These are phyloP conservation scores for Candida koratica DNA, from an alignment of 805 yeast genomes.

Conservation along the genomic window DNA sequence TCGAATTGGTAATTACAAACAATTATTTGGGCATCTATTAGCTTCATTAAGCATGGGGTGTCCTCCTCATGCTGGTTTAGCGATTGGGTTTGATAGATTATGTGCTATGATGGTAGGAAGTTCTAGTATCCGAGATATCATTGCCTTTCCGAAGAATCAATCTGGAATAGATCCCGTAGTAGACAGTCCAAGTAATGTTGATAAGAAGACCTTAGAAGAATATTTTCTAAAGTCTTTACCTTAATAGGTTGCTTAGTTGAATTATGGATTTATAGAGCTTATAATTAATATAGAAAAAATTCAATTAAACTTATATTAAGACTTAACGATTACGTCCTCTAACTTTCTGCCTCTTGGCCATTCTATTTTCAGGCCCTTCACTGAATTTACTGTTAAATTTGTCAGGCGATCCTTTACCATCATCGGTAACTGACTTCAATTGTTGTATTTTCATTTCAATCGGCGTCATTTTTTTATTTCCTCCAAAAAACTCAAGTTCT, in stretches of 20 bases:
- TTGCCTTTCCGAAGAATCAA: constrained; percentile 92
- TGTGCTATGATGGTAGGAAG: constrained; percentile 86
- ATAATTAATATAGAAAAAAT: too few relatives aligned
- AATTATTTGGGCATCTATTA: constrained; percentile 80
- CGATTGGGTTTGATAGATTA: constrained; percentile 90
- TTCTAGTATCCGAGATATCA: constrained; percentile 80
- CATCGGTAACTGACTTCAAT: constrained; percentile 24
- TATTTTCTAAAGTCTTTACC: constrained; percentile 41
- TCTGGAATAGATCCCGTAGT: constrained; percentile 87
- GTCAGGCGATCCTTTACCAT: constrained; percentile 15
- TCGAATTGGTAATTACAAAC: constrained; percentile 52
- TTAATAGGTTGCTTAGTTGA: too few relatives aligned
- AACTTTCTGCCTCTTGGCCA: constrained; percentile 8
- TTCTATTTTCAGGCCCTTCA: constrained; percentile 4
- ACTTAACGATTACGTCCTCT: constrained; percentile 17
- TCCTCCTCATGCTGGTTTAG: constrained; percentile 98
- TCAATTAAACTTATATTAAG: too few relatives aligned
- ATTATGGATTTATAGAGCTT: too few relatives aligned
- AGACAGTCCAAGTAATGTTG: constrained; percentile 72
- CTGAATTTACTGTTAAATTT: constrained; percentile 3
- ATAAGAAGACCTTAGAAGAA: constrained; percentile 44
- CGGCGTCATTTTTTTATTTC: constrained; percentile 21
- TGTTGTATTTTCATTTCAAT: constrained; percentile 41
- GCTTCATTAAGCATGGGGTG: constrained; percentile 84
- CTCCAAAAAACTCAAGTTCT: constrained; percentile 28